Evolutionary conservation across 768 basidiomycete species (phyloP).

Genomic region (Lactarius pseudohatsudake): DNA sequence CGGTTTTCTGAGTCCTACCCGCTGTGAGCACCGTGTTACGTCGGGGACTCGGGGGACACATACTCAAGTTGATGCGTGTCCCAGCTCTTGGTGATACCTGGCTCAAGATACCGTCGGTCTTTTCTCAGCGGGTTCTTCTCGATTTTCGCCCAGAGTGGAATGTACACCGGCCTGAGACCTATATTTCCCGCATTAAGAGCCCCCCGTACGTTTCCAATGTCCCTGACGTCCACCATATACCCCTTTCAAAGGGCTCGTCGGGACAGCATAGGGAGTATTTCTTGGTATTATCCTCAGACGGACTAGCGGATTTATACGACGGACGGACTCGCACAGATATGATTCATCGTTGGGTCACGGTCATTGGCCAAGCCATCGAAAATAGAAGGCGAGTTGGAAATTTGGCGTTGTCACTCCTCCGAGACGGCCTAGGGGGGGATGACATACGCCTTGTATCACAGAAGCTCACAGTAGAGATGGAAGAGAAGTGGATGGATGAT

Average conservation of each 20-base stretch:
- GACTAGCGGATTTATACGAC: conserved; percentile 45
- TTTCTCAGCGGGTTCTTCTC: conserved; percentile 38
- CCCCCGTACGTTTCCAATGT: conserved; percentile 47
- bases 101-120: conserved; percentile 40
- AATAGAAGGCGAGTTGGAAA: conserved; percentile 33
- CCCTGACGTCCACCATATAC: conserved; percentile 43
- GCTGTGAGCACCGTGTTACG: conserved; percentile 50
- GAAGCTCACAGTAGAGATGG: conserved; percentile 50
- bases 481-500: conserved; percentile 52
- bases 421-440: conserved; percentile 46
- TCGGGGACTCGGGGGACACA: neutral
- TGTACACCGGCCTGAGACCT: conserved; percentile 32
- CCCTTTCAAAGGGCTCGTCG: conserved; percentile 30
- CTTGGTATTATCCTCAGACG: conserved; percentile 48
- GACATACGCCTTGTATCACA: conserved; percentile 43
- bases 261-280: conserved; percentile 32
- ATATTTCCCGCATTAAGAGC: conserved; percentile 41
- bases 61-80: conserved; percentile 7
- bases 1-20: conserved; percentile 74
- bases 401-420: conserved; percentile 42
- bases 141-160: conserved; percentile 41
- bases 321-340: conserved; percentile 34
- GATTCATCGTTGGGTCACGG: conserved; percentile 39
- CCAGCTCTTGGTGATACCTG: conserved; percentile 40
- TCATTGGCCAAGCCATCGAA: conserved; percentile 35